These are phyloP conservation scores for Acer saccharum DNA, from an alignment of 345 rosid genomes.

Conservation along the genomic window DNA sequence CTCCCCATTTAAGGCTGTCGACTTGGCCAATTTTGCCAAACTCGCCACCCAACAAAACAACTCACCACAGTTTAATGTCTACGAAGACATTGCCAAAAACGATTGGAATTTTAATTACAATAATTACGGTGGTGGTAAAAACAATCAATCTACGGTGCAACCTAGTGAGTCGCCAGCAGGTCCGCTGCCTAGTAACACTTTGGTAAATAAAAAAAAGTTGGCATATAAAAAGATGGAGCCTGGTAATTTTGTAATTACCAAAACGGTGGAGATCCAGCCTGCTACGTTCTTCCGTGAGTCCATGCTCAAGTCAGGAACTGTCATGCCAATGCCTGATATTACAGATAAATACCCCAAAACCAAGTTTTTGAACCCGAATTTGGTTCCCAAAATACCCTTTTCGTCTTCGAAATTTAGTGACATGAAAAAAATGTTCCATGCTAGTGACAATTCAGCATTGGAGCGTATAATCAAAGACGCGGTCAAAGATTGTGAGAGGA, in stretches of 20 bases:
- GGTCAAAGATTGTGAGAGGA: not conserved
- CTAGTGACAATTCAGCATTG: not conserved
- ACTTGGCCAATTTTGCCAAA: slow-evolving; percentile 24
- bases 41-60: too few species aligned
- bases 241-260: too few species aligned
- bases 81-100: not conserved
- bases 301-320: not conserved
- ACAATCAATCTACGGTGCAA: not conserved
- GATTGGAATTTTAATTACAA: not conserved
- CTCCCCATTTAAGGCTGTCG: slow-evolving; percentile 65
- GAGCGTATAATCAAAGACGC: not conserved
- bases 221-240: too few species aligned
- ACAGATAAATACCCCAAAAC: not conserved
- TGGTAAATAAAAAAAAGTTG: not conserved
- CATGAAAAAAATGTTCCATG: not conserved
- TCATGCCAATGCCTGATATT: slow-evolving; percentile 1
- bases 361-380: not conserved
- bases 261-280: not conserved
- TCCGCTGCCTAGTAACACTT: not conserved
- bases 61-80: too few species aligned
- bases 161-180: not conserved
- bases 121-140: not conserved
- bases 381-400: not conserved
- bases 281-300: not conserved
- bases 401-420: not conserved